Evolutionary conservation across 345 rosid species (phyloP).

Genomic region (Populus ilicifolia): DNA sequence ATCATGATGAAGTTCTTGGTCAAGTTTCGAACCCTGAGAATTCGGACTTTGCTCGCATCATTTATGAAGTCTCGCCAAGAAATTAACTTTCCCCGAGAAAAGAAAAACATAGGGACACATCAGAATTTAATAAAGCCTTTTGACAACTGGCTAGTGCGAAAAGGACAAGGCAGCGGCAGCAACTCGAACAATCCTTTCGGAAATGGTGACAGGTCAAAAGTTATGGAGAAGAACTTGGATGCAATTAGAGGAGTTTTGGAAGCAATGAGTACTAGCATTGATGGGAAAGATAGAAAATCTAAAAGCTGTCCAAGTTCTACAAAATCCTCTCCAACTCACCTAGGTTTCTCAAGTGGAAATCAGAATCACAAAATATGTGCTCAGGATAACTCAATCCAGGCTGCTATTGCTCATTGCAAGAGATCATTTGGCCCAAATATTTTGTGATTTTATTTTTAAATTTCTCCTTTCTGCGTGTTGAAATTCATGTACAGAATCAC

Average conservation of each 20-base stretch:
- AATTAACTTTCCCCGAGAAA: background rate
- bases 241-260: constrained; percentile 9
- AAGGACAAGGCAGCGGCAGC: background rate
- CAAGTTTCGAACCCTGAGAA: constrained; percentile 27
- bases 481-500: background rate
- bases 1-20: constrained; percentile 26
- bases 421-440: constrained; percentile 17
- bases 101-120: background rate
- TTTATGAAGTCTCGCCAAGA: constrained; percentile 23
- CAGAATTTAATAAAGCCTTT: background rate
- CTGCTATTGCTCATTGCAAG: constrained; percentile 47
- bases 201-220: background rate
- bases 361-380: background rate
- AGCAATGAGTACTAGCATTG: background rate
- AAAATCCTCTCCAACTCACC: constrained; percentile 27
- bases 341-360: background rate
- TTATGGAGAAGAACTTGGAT: constrained; percentile 13
- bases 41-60: constrained; percentile 24
- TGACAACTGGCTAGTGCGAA: background rate
- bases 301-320: constrained; percentile 11
- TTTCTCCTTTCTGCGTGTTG: background rate
- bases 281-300: background rate
- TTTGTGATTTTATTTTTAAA: background rate
- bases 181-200: background rate
- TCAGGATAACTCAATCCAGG: constrained; percentile 32